These are phyloP conservation scores for Solanum chmielewskii DNA, from an alignment of 257 asterid genomes.

Conservation along the genomic window DNA sequence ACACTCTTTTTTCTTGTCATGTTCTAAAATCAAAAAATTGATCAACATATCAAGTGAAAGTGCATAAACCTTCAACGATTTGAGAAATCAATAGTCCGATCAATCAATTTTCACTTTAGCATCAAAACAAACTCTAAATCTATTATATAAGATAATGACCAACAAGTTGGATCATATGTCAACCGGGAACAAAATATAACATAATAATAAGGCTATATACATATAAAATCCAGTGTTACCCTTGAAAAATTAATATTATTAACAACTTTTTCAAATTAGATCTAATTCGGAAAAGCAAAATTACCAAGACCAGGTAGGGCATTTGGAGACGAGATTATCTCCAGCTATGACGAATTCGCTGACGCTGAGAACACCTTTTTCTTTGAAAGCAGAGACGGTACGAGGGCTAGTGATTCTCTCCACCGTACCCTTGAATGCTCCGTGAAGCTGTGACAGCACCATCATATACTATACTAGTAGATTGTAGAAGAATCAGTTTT, in stretches of 20 bases:
- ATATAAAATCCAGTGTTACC: not conserved
- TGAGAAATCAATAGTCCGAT: not conserved
- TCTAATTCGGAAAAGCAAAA: not conserved
- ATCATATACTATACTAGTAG: constrained; percentile 6
- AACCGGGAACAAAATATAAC: not conserved
- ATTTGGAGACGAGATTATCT: constrained; percentile 93
- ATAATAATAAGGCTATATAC: not conserved
- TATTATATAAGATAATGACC: not conserved
- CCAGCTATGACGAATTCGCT: constrained; percentile 91
- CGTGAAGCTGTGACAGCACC: constrained; percentile 76
- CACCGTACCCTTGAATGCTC: constrained; percentile 79
- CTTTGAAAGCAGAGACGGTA: constrained; percentile 95
- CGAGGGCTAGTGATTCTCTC: constrained; percentile 89
- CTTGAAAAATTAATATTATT: not conserved
- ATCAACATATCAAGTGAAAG: not conserved
- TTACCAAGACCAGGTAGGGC: constrained; percentile 99
- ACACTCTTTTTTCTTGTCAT: not conserved
- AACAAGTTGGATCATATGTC: not conserved
- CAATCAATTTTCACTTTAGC: not conserved
- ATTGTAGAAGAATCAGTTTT: not conserved
- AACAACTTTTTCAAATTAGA: not conserved
- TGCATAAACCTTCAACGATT: not conserved
- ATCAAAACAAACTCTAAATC: not conserved
- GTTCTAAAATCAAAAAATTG: not conserved
- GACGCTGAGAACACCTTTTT: constrained; percentile 92